Evolutionary conservation across 768 basidiomycete genomes (phyloP), one percentile per base, ranked within the genome.

Genomic region (Mycena maculata): DNA sequence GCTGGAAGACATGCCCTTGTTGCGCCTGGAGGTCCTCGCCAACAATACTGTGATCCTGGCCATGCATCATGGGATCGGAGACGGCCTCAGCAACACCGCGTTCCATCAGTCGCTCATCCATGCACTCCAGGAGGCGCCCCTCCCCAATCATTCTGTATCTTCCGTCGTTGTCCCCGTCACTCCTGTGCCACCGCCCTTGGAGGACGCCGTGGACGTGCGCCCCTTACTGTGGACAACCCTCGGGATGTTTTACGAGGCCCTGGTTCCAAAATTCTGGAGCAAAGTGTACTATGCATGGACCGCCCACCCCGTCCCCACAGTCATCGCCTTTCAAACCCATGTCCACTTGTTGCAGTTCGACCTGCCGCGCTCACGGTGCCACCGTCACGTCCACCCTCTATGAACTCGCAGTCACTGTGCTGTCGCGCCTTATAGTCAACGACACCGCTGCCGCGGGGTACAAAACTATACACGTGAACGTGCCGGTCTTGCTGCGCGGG

Each of bases 41-140:
- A 77, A 78, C 60, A 70, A 74, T 30, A 80, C 74, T 2, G 72
- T 82, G 31, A 56, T 77, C 11, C 80, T 81, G 58, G 75, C 73
- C 23, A 79, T 73, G 63, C 79, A 81, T 50, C 82, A 84, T 60
- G 67, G 69, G 54, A 77, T 83, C 44, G 80, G 77, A 9, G 82
- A 84, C 59, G 82, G 82, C 3, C 73, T 77, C 64, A 82, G 81
- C 56, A 78, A 77, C 7, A 63, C 78, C 39, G 78, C 78, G 1
- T 80, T 82, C 58, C 82, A 82, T 61, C 70, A 70, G 31, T 49
- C 74, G 16, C 73, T 84, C 12, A 61, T 77, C 16, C 27, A 67
- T 3, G 76, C 79, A 1, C 72, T 84, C 3, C 72, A 76, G 49
- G 48, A 54, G 8, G 13, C 8, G 22, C 10, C 1, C 15, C 23